These are phyloP conservation scores for Terfezia claveryi DNA, from an alignment of 495 filamentous ascomycete genomes.

Conservation along the genomic window DNA sequence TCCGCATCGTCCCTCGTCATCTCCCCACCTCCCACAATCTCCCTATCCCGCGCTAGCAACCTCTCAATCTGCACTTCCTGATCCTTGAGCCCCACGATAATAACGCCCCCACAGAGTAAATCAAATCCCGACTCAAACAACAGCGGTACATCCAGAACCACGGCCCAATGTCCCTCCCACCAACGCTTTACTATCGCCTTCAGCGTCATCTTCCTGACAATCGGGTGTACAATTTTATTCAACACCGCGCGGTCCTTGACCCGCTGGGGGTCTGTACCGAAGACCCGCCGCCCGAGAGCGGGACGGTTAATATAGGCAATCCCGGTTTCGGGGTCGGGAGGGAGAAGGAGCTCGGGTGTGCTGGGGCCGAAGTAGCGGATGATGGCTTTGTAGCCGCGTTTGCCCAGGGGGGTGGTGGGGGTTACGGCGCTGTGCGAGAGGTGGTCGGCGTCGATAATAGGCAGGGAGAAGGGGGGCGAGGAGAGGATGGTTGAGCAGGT, in stretches of 20 bases:
- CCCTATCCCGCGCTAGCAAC: constrained; percentile 44
- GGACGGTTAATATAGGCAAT: constrained; percentile 47
- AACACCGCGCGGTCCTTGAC: constrained; percentile 46
- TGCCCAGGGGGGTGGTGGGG: constrained; percentile 40
- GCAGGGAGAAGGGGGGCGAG: constrained; percentile 57
- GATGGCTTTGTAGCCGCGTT: constrained; percentile 49
- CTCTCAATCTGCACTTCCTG: constrained; percentile 58
- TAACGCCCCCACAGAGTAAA: constrained; percentile 48
- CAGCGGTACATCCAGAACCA: constrained; percentile 81
- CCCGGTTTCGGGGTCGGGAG: constrained; percentile 13
- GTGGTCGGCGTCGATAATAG: constrained; percentile 86
- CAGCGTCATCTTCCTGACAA: constrained; percentile 49
- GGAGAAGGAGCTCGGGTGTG: constrained; percentile 65
- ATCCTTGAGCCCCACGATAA: constrained; percentile 64
- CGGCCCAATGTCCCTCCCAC: constrained; percentile 52
- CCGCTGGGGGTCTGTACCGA: constrained; percentile 45
- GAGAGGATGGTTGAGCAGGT: constrained; percentile 74
- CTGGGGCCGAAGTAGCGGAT: constrained; percentile 52
- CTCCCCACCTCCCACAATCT: neutral
- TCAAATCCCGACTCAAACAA: constrained; percentile 78
- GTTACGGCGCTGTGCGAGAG: constrained; percentile 78
- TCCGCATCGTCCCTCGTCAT: constrained; percentile 57
- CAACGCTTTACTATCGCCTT: constrained; percentile 42
- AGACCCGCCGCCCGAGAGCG: constrained; percentile 63
- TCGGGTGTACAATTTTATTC: constrained; percentile 82